Conservation (phyloP, 768 basidiomycete genomes). For the Leucosporidium creatinivorum region DNA sequence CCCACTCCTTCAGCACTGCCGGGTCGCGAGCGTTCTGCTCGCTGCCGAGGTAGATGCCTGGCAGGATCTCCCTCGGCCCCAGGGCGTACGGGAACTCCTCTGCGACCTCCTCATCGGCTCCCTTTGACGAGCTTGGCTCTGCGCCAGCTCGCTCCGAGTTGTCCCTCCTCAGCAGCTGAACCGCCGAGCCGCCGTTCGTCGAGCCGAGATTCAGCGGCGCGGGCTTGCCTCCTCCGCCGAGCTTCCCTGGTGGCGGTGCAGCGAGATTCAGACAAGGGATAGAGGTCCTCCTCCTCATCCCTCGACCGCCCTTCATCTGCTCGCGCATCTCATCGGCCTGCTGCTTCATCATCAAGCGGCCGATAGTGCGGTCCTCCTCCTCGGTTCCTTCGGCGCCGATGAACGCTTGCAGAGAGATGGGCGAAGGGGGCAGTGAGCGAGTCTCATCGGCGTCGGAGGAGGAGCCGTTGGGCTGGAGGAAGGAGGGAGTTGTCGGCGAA, state of each 20-base stretch:
- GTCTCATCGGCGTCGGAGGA: conserved; percentile 18
- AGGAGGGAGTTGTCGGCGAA: conserved; percentile 19
- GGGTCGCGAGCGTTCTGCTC: conserved; percentile 81
- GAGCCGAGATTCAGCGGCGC: conserved; percentile 5
- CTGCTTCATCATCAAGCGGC: conserved; percentile 30
- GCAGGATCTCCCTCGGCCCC: conserved; percentile 77
- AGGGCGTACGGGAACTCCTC: conserved; percentile 57
- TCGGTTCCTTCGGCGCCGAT: conserved; percentile 25
- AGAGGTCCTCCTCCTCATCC: conserved; percentile 33
- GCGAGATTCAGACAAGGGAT: conserved; percentile 34
- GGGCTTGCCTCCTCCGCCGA: conserved; percentile 1
- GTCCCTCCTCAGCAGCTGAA: conserved; percentile 21
- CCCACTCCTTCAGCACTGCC: conserved; percentile 58
- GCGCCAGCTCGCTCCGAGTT: not conserved
- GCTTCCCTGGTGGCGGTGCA: conserved; percentile 4
- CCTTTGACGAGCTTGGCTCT: not conserved
- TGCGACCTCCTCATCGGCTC: conserved; percentile 1
- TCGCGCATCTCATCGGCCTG: conserved; percentile 35
- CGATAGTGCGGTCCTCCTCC: conserved; percentile 26
- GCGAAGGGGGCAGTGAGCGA: conserved; percentile 35
- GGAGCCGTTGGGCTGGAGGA: not conserved
- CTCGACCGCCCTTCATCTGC: conserved; percentile 32
- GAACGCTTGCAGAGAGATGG: conserved; percentile 29
- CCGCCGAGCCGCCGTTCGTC: conserved; percentile 11
- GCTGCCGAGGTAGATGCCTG: conserved; percentile 80